phyloP scores from a whole-genome alignment of 192 early-diverging fungal genomes.

The Umbelopsis isabellina region DNA sequence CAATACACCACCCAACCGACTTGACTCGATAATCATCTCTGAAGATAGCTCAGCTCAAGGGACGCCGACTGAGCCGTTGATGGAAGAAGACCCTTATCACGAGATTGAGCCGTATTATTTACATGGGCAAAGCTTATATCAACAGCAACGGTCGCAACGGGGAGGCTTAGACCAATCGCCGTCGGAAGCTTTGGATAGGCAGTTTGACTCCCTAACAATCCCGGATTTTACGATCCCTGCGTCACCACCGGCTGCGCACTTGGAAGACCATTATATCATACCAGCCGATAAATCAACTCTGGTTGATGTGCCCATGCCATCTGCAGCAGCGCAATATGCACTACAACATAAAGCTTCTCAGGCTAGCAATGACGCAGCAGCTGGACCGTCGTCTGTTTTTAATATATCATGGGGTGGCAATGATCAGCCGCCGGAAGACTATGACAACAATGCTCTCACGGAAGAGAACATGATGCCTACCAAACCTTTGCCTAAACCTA shows the following conservation, averaged over 20 bases:
- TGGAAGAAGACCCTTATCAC: conserved; percentile 19
- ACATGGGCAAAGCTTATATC: conserved; percentile 16
- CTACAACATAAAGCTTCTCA: not conserved
- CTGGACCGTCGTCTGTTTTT: conserved; percentile 24
- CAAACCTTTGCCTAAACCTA: conserved; percentile 39
- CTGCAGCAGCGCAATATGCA: not conserved
- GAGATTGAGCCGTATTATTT: conserved; percentile 15
- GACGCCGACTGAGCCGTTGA: not conserved
- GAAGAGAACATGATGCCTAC: conserved; percentile 3
- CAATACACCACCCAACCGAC: not conserved
- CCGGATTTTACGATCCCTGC: conserved; percentile 20
- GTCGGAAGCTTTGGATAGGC: not conserved
- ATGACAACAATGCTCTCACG: conserved; percentile 20
- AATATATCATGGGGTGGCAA: conserved; percentile 45
- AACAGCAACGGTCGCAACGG: not conserved
- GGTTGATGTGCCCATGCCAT: conserved; percentile 2
- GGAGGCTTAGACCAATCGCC: not conserved
- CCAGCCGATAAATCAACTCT: conserved; percentile 2
- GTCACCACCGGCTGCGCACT: conserved; percentile 16
- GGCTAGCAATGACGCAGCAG: not conserved
- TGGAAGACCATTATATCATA: conserved; percentile 16
- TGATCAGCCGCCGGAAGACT: conserved; percentile 33
- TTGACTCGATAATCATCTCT: conserved; percentile 13
- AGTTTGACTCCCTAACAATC: conserved; percentile 19
- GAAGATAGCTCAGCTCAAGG: conserved; percentile 4